Percentiles rank a stretch among this genome's conserved stretches.
Evolutionary conservation across 2,329 filamentous ascomycete genomes (phyloP).

Genomic region (Lasiodiplodia hormozganensis): DNA sequence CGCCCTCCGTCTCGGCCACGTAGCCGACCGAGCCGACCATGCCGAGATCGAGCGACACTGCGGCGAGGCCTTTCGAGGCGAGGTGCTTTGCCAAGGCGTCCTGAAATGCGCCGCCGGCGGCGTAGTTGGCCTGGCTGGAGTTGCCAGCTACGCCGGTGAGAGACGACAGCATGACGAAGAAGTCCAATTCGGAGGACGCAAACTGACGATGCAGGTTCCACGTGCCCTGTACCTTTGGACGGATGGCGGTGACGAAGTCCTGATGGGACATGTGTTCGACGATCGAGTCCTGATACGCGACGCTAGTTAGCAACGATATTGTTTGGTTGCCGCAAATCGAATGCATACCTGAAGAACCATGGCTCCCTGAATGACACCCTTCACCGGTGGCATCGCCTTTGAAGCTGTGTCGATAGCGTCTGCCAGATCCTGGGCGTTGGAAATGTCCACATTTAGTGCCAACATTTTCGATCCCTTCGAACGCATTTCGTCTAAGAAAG

Average conservation of each 20-base stretch:
- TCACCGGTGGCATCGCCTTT: slow-evolving; percentile 34
- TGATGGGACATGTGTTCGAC: slow-evolving; percentile 30
- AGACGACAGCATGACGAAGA: slow-evolving; percentile 29
- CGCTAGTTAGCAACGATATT: slow-evolving; percentile 28
- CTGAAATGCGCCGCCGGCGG: slow-evolving; percentile 36
- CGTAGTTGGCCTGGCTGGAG: slow-evolving; percentile 29
- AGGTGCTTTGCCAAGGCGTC: slow-evolving; percentile 34
- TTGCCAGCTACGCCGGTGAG: slow-evolving; percentile 18
- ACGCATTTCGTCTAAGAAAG: too few species aligned
- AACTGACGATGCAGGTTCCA: slow-evolving; percentile 37
- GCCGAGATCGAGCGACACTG: slow-evolving; percentile 46
- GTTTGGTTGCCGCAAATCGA: too few species aligned
- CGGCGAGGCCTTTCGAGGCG: slow-evolving; percentile 2
- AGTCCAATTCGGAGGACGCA: slow-evolving; percentile 21
- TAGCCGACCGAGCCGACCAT: slow-evolving; percentile 53
- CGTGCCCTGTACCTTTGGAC: slow-evolving; percentile 40
- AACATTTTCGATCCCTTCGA: slow-evolving; percentile 9
- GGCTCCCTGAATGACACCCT: slow-evolving; percentile 38
- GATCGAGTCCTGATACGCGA: neutral
- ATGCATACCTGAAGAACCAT: slow-evolving; percentile 32
- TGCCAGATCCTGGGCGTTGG: neutral
- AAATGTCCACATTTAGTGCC: slow-evolving; percentile 11
- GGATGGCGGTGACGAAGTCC: slow-evolving; percentile 27
- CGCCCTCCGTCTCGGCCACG: slow-evolving; percentile 34
- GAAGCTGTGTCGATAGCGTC: slow-evolving; percentile 18